Evolutionary conservation across 805 yeast genomes (phyloP).

Genomic region (Metschnikowia corniflorae): DNA sequence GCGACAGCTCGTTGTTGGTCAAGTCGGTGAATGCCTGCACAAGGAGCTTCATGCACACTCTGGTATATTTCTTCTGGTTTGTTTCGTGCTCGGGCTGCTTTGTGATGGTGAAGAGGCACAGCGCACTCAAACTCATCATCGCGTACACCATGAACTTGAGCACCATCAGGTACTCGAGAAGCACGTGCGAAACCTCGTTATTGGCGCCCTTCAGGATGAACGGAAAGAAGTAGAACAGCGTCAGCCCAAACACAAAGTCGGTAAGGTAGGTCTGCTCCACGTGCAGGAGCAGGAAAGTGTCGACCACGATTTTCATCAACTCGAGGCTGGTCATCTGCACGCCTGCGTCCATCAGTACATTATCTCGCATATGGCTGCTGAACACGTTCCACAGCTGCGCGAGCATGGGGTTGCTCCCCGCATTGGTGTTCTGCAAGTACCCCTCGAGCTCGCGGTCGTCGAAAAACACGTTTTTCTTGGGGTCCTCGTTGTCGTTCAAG

Average conservation of each 20-base stretch:
- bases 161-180: conserved; percentile 18
- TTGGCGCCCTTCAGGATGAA: conserved; percentile 13
- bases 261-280: conserved; percentile 14
- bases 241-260: conserved; percentile 10
- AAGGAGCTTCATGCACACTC: conserved; percentile 18
- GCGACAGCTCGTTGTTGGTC: conserved; percentile 14
- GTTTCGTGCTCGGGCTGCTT: conserved; percentile 13
- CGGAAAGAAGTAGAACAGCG: conserved; percentile 15
- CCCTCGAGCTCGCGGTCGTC: conserved; percentile 16
- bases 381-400: conserved; percentile 15
- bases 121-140: conserved; percentile 18
- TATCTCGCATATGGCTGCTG: conserved; percentile 4
- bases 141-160: conserved; percentile 20
- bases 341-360: conserved; percentile 1
- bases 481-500: conserved; percentile 15
- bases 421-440: conserved; percentile 13
- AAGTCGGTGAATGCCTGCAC: conserved; percentile 20
- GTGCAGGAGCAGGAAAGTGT: conserved; percentile 13
- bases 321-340: conserved; percentile 7
- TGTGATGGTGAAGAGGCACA: conserved; percentile 14
- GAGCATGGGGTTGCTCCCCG: conserved; percentile 11
- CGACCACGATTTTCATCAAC: conserved; percentile 13
- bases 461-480: conserved; percentile 13
- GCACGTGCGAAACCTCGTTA: conserved; percentile 18
- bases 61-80: conserved; percentile 16